phyloP scores from a whole-genome alignment of 345 rosid genomes.

The Salix dunnii region DNA sequence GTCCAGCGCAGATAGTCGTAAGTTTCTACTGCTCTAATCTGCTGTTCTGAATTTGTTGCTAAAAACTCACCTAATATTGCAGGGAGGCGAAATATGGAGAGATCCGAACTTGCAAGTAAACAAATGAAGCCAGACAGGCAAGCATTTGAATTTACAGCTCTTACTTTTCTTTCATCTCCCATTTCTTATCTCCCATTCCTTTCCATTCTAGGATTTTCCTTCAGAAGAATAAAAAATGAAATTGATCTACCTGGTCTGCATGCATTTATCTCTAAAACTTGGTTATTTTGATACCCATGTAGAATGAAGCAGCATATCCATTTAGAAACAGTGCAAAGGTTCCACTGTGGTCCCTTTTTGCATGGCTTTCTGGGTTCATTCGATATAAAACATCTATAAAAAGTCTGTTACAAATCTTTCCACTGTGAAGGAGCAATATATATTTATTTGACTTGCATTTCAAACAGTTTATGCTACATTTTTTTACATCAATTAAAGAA shows the following conservation, averaged over 20 bases:
- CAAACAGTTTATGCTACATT: not conserved
- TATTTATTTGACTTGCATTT: not conserved
- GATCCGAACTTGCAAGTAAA: conserved; percentile 37
- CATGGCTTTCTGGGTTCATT: not conserved
- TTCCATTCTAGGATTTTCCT: not conserved
- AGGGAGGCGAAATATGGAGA: conserved; percentile 47
- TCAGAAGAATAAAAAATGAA: not conserved
- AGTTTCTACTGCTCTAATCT: conserved; percentile 24
- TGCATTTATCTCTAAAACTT: not conserved
- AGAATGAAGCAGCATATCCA: not conserved
- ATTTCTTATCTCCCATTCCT: not conserved
- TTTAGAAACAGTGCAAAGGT: not conserved
- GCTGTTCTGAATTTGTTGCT: conserved; percentile 8
- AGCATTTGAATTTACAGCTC: not conserved
- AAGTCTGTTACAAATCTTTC: not conserved
- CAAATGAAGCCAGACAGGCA: conserved; percentile 57
- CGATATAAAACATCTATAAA: not conserved
- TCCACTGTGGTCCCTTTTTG: not conserved
- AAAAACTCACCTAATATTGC: conserved; percentile 18
- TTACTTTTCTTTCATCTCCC: not conserved
- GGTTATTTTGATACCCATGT: not conserved
- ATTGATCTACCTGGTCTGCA: not conserved
- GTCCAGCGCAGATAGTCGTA: conserved; percentile 55
- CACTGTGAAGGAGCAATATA: not conserved
- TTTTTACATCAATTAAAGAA: not conserved